Evolutionary conservation across 495 filamentous ascomycete species (phyloP).

Genomic region (Penicillium steckii): DNA sequence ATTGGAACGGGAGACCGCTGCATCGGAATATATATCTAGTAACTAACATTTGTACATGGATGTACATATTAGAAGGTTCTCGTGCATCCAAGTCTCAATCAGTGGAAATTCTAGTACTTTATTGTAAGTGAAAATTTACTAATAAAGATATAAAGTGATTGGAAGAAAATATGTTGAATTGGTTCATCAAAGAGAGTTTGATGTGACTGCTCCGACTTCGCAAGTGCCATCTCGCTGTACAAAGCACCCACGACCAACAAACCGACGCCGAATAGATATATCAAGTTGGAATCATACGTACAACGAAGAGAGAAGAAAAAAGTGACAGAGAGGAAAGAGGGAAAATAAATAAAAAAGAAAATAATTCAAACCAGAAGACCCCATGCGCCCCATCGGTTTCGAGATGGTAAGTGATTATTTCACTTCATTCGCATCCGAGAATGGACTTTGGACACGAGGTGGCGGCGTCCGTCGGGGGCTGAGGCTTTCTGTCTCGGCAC

Average conservation of each 20-base stretch:
- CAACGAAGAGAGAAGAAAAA: slow-evolving; percentile 17
- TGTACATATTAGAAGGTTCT: too few species aligned
- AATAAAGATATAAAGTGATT: not conserved
- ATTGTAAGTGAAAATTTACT: not conserved
- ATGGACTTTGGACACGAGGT: slow-evolving; percentile 40
- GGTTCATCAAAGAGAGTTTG: slow-evolving; percentile 1
- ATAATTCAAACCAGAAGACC: slow-evolving; percentile 9
- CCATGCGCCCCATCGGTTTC: not conserved
- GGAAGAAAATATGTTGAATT: not conserved
- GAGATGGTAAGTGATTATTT: slow-evolving; percentile 47
- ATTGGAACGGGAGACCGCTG: not conserved
- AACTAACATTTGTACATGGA: too few species aligned
- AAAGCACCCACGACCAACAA: slow-evolving; percentile 12
- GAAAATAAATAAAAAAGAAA: slow-evolving; percentile 1
- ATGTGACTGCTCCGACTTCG: slow-evolving; percentile 10
- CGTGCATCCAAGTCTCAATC: too few species aligned
- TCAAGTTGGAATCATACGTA: slow-evolving; percentile 22
- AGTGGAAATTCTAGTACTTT: not conserved
- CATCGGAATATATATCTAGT: too few species aligned
- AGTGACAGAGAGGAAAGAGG: not conserved
- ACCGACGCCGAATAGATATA: slow-evolving; percentile 18
- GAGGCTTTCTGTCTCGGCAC: slow-evolving; percentile 17
- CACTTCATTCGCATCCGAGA: slow-evolving; percentile 50
- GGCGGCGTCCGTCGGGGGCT: slow-evolving; percentile 29
- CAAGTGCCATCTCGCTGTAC: slow-evolving; percentile 28